Percentiles rank a stretch among this genome's conserved stretches.
phyloP scores from a whole-genome alignment of 2,329 filamentous ascomycete species.

The Alternaria conjuncta region DNA sequence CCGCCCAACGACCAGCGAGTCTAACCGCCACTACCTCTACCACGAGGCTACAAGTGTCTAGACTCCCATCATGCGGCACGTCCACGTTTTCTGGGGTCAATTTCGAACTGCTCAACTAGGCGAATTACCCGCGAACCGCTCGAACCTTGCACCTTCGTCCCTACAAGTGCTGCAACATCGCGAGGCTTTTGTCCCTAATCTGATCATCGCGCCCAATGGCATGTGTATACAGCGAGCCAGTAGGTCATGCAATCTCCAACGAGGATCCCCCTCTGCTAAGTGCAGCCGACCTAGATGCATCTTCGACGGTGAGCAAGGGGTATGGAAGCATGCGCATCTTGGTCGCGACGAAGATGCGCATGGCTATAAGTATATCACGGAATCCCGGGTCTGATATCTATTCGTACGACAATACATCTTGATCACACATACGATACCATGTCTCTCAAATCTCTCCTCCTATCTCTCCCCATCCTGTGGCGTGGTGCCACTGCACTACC shows the following conservation, averaged over 20 bases:
- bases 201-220: conserved; percentile 22
- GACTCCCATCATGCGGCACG: conserved; percentile 30
- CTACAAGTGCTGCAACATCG: conserved; percentile 25
- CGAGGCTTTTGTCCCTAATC: conserved; percentile 27
- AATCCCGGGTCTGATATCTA: background rate
- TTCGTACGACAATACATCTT: conserved; percentile 13
- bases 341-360: background rate
- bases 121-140: conserved; percentile 26
- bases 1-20: conserved; percentile 4
- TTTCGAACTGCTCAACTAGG: conserved; percentile 36
- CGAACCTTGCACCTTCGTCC: conserved; percentile 10
- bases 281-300: conserved; percentile 14
- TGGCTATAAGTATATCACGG: conserved; percentile 17
- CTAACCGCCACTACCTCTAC: conserved; percentile 17
- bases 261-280: conserved; percentile 1
- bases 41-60: conserved; percentile 17
- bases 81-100: conserved; percentile 23
- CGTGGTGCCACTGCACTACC: conserved; percentile 24
- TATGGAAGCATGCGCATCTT: conserved; percentile 3
- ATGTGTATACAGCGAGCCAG: background rate
- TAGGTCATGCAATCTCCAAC: conserved; percentile 20
- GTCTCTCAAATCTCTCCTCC: conserved; percentile 20
- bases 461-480: conserved; percentile 30
- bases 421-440: conserved; percentile 14
- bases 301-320: background rate